Base-by-base conservation (phyloP, 176 grass and related monocot species). In the Triticum urartu region DNA sequence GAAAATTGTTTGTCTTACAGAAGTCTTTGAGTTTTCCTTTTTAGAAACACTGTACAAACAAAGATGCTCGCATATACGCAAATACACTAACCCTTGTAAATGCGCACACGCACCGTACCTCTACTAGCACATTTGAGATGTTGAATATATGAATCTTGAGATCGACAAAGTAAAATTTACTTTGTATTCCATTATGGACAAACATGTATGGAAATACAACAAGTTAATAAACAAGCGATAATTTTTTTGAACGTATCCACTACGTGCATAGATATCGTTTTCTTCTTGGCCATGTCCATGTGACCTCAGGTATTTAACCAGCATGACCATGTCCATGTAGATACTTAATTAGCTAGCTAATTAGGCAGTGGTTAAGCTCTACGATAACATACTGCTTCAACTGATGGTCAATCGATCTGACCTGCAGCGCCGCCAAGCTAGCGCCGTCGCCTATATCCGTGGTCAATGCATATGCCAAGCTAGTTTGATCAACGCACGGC, bases 401-500 rank as follows among this genome's bases (percentile, higher is more conserved):
- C 21, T 5, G 39, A 26, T 43, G 75, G 80, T 87, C 89, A 79
- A 74, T 75, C 28, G 10, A 64, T 34, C 59, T 74, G 67, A 79
- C 89, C 67, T 83, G 68, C 79, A 40, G 66, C 69, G 78, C 85
- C 89, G 80, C 80, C 79, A 10, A 58, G 78, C 25, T 6, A 17
- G 10, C 66, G 72, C 52, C 69, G 61, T 81, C 26, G 83, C 72
- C 25, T 63, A 68, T 15, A 63, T 17, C 42, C 42, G 13, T 59
- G 62, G 64, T 90, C 84, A 90, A 75, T 48, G 45, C 66, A 54
- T 59, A 54, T 0, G 73, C 18, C 40, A 72, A 56, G 32, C 28
- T 73, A 21, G 54, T 84, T 87, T 68, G 85, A 69, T 91, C 85
- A 81, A 91, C 85, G 61, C 85, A 91, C 69, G 85, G 81, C 62